Base-by-base conservation (phyloP, 148 eudicot species). In the Nepenthes gracilis region DNA sequence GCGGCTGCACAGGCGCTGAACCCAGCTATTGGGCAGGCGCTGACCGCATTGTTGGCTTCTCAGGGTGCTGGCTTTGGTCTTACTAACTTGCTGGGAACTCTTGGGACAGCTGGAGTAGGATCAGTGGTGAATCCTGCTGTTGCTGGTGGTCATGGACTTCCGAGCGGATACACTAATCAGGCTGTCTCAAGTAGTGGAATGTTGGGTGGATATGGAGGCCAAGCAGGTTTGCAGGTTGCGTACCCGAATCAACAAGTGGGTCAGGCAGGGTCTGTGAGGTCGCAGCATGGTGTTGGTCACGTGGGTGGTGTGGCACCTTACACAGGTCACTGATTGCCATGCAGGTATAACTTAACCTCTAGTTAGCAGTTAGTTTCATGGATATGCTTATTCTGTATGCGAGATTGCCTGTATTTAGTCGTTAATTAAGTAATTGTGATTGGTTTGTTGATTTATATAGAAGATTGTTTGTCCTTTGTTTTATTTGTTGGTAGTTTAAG, bases 11-110 rank as follows among this genome's bases (percentile, higher is more conserved):
- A 75, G 0, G 81, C 67, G 2, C 53, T 85, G 60, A 80, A 65
- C 56, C 93, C 94, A 0, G 90, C 90, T 33, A 75, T 90, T 50
- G 97, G 97, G 11, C 97, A 90, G 72, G 97, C 97, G 2, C 64
- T 90, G 68, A 80, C 87, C 2, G 97, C 97, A 0, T 64, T 90
- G 68, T 64, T 90, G 64, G 90, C 95, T 5, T 45, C 78, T 0
- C 97, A 86, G 64, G 94, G 96, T 2, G 87, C 81, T 23, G 94
- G 96, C 2, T 76, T 89, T 64, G 96, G 94, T 37, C 58, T 88
- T 60, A 72, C 73, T 67, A 83, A 77, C 58, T 64, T 90, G 69
- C 72, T 86, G 64, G 96, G 96, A 10, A 81, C 84, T 1, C 73
- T 86, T 40, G 96, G 90, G 8, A 67, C 67, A 7, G 80, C 80